Evolutionary conservation across 2,329 filamentous ascomycete species (phyloP).

Genomic region (Pseudogymnoascus sp.): DNA sequence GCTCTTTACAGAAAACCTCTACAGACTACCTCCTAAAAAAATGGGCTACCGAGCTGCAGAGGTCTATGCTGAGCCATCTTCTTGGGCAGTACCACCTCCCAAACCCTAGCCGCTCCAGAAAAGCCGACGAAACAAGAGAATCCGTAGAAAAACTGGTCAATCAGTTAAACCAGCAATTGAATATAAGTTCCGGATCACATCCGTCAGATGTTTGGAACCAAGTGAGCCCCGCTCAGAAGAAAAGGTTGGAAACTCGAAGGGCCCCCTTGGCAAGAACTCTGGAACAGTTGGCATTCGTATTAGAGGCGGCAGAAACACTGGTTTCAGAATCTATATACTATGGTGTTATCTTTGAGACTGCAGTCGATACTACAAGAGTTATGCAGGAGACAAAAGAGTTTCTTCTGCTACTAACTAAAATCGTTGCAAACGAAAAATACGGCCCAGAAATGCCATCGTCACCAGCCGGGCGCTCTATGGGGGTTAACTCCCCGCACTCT

Average conservation of each 20-base stretch:
- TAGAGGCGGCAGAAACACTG: background rate
- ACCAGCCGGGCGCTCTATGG: background rate
- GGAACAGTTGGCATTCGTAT: background rate
- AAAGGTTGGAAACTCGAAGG: background rate
- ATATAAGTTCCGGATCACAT: background rate
- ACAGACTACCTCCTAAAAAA: background rate
- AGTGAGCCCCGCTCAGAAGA: background rate
- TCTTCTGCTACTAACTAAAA: background rate
- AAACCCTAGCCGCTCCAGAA: background rate
- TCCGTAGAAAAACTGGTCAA: background rate
- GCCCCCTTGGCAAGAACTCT: background rate
- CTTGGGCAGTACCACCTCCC: background rate
- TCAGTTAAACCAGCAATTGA: background rate
- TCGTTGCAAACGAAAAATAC: background rate
- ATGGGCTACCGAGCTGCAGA: background rate
- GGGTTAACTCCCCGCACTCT: background rate
- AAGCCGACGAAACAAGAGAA: background rate
- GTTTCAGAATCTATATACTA: background rate
- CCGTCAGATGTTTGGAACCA: background rate
- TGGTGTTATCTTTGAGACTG: background rate
- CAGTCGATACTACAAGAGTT: background rate
- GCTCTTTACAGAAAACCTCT: background rate
- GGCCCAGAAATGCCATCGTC: background rate
- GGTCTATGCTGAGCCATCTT: background rate
- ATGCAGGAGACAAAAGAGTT: background rate